Conservation (phyloP, 1,284 basidiomycete genomes). For the Leccinum variabile region DNA sequence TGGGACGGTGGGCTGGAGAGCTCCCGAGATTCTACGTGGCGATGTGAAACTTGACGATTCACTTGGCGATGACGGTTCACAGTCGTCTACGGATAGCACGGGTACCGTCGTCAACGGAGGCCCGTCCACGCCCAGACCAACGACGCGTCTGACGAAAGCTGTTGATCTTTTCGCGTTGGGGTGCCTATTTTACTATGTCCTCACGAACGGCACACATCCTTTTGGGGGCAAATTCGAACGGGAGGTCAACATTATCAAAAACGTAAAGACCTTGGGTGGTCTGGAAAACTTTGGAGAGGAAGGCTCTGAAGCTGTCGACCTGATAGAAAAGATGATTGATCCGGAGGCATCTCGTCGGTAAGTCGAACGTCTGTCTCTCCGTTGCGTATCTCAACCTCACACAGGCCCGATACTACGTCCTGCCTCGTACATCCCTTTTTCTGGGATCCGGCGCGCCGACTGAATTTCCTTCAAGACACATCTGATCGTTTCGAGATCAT, state of each 20-base stretch:
- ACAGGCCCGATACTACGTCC: constrained; percentile 83
- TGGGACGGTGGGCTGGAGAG: constrained; percentile 92
- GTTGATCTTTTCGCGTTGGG: constrained; percentile 95
- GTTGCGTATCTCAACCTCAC: constrained; percentile 4
- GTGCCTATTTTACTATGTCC: constrained; percentile 89
- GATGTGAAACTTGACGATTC: constrained; percentile 87
- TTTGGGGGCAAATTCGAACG: constrained; percentile 90
- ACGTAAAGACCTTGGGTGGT: constrained; percentile 66
- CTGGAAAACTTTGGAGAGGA: constrained; percentile 88
- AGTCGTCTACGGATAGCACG: constrained; percentile 65
- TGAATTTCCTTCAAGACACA: constrained; percentile 94
- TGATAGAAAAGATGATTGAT: constrained; percentile 77
- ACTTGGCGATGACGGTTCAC: constrained; percentile 61
- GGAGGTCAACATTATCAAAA: constrained; percentile 89
- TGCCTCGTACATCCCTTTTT: constrained; percentile 95
- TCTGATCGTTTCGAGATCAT: constrained; percentile 98
- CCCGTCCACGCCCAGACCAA: constrained; percentile 29
- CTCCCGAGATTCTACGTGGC: constrained; percentile 89
- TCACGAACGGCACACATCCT: constrained; percentile 87
- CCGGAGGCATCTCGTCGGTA: constrained; percentile 73
- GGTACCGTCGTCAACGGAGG: constrained; percentile 43
- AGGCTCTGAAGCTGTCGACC: constrained; percentile 78
- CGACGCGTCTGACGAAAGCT: constrained; percentile 81
- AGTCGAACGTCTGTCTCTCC: constrained; percentile 25
- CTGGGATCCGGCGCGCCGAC: constrained; percentile 85